phyloP scores from a whole-genome alignment of 768 basidiomycete species.

The Rhodotorula diobovata region DNA sequence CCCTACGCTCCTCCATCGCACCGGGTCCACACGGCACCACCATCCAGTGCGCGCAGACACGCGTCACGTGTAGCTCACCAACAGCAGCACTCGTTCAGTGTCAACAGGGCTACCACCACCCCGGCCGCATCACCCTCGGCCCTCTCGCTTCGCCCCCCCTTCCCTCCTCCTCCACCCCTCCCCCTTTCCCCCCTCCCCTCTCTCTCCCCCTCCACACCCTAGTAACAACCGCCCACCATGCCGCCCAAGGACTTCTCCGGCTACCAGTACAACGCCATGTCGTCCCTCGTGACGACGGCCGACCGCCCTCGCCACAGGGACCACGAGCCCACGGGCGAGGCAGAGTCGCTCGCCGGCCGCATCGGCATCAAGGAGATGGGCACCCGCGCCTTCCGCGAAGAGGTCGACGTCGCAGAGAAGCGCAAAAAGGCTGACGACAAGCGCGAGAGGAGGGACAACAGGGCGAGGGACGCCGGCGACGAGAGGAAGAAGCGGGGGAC shows the following conservation, averaged over 20 bases:
- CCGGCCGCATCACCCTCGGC: neutral
- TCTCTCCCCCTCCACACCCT: too few species aligned
- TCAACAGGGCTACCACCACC: neutral
- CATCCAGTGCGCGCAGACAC: too few species aligned
- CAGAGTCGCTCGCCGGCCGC: conserved; percentile 82
- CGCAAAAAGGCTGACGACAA: conserved; percentile 65
- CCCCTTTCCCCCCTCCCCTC: too few species aligned
- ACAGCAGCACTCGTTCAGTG: too few species aligned
- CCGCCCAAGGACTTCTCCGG: neutral
- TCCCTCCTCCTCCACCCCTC: neutral
- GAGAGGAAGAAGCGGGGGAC: conserved; percentile 12
- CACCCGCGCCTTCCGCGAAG: conserved; percentile 49
- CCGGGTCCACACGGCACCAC: too few species aligned
- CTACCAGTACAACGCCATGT: conserved; percentile 43
- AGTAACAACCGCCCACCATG: too few species aligned
- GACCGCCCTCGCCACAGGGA: conserved; percentile 53
- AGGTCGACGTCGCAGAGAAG: conserved; percentile 85
- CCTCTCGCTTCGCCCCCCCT: neutral
- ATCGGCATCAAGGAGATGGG: conserved; percentile 51
- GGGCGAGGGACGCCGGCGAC: conserved; percentile 2
- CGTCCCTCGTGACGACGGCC: conserved; percentile 89
- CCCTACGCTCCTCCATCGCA: too few species aligned
- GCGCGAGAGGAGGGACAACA: conserved; percentile 15
- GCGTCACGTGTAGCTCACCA: too few species aligned
- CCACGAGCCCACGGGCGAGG: conserved; percentile 94